These are phyloP conservation scores for Quercus engelmannii DNA, from an alignment of 306 rosid species.

Conservation along the genomic window DNA sequence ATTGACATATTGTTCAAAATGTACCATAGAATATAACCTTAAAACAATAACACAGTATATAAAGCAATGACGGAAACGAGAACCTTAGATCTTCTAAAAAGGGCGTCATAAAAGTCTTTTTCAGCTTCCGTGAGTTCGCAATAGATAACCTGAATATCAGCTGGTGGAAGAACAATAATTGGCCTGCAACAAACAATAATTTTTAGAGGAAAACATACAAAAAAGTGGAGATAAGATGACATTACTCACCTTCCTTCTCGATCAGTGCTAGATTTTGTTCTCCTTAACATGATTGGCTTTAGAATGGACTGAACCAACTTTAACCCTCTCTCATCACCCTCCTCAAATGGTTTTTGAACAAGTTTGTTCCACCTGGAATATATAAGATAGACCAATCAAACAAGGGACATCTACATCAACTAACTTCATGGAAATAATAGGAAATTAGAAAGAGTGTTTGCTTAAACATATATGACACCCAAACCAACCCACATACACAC, in stretches of 20 bases:
- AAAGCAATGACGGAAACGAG: background rate
- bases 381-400: conserved; percentile 18
- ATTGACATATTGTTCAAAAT: background rate
- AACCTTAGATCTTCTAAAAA: conserved; percentile 89
- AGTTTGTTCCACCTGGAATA: conserved; percentile 94
- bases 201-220: conserved; percentile 16
- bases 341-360: conserved; percentile 91
- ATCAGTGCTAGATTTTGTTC: conserved; percentile 88
- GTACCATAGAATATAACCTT: background rate
- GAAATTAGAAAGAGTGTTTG: background rate
- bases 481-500: background rate
- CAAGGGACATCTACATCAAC: conserved; percentile 22
- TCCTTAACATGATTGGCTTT: conserved; percentile 91
- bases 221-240: conserved; percentile 15
- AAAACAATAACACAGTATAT: background rate
- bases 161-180: conserved; percentile 92
- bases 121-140: conserved; percentile 91
- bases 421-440: background rate
- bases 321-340: conserved; percentile 90
- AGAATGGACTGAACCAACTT: conserved; percentile 89
- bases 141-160: conserved; percentile 76
- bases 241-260: conserved; percentile 75
- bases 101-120: conserved; percentile 87
- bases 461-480: background rate
- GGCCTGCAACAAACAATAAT: conserved; percentile 61